Conservation (phyloP, 2,329 filamentous ascomycete genomes). For the Colletotrichum gloeosporioides region DNA sequence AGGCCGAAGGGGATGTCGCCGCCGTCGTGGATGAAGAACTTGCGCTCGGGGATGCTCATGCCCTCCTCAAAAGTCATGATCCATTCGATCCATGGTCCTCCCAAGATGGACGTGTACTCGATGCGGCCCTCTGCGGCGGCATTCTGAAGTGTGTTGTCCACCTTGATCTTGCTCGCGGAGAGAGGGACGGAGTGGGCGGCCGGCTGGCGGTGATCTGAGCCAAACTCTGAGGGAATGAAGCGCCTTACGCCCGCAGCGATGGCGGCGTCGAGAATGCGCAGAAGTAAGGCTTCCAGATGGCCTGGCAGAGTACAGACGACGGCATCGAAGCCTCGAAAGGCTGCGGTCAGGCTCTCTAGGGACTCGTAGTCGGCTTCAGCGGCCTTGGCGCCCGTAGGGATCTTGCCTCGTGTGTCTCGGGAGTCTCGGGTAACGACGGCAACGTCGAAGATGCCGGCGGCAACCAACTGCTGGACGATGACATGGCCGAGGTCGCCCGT, state of each 20-base stretch:
- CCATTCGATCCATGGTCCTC: slow-evolving; percentile 45
- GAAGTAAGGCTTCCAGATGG: slow-evolving; percentile 45
- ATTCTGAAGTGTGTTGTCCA: not conserved
- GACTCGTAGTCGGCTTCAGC: slow-evolving; percentile 37
- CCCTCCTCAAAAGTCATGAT: not conserved
- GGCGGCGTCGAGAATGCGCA: slow-evolving; percentile 55
- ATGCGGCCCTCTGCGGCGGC: slow-evolving; percentile 19
- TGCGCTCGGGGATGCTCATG: slow-evolving; percentile 1
- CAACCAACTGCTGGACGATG: slow-evolving; percentile 32
- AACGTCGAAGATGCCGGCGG: slow-evolving; percentile 36
- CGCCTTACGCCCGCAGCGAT: slow-evolving; percentile 56
- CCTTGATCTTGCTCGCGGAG: slow-evolving; percentile 22
- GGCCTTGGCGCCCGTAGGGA: slow-evolving; percentile 32
- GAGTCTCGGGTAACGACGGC: slow-evolving; percentile 39
- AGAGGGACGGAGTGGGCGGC: slow-evolving; percentile 19
- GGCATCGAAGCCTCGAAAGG: slow-evolving; percentile 61
- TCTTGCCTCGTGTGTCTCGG: slow-evolving; percentile 39
- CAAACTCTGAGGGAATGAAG: slow-evolving; percentile 59
- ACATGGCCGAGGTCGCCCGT: slow-evolving; percentile 37
- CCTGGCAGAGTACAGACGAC: slow-evolving; percentile 54
- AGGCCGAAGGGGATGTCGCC: slow-evolving; percentile 50
- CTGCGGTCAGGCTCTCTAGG: slow-evolving; percentile 51
- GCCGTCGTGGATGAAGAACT: slow-evolving; percentile 52
- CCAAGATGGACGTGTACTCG: slow-evolving; percentile 39
- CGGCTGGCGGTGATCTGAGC: slow-evolving; percentile 29